Evolutionary conservation across 306 rosid species (phyloP), one percentile per base, ranked within the genome.

Genomic region (Trifolium repens): DNA sequence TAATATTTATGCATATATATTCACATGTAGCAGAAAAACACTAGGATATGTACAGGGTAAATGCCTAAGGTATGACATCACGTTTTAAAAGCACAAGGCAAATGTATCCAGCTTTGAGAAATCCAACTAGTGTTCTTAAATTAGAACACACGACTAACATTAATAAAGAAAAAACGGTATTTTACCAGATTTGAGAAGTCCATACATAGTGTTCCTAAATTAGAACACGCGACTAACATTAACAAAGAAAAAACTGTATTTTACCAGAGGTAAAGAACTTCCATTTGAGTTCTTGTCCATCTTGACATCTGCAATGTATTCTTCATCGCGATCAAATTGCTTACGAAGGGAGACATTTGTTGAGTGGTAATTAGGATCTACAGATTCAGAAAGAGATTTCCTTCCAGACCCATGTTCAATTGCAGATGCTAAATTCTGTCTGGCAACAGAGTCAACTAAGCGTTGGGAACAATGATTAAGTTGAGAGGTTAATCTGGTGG

Each of bases 341-440:
- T 84, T 91, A 55, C 91, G 83, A 49, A 89, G 94, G 65, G 98
- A 87, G 67, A 84, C 79, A 37, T 88, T 89, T 62, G 84, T 84
- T 43, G 92, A 57, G 71, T 63, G 87, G 57, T 85, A 78, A 85
- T 65, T 84, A 58, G 84, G 82, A 84, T 91, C 94, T 9, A 65
- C 34, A 73, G 91, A 83, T 53, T 89, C 96, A 4, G 98, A 93
- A 75, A 91, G 78, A 71, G 98, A 93, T 83, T 85, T 89, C 85
- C 98, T 85, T 75, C 97, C 98, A 63, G 96, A 93, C 72, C 98
- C 92, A 81, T 89, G 96, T 49, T 89, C 97, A 68, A 85, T 84
- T 72, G 86, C 89, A 54, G 98, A 88, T 62, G 90, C 94, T 73
- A 89, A 80, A 88, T 89, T 91, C 88, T 87, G 90, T 84, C 90